phyloP scores from a whole-genome alignment of 2,329 filamentous ascomycete genomes.

The Fusarium setosum region DNA sequence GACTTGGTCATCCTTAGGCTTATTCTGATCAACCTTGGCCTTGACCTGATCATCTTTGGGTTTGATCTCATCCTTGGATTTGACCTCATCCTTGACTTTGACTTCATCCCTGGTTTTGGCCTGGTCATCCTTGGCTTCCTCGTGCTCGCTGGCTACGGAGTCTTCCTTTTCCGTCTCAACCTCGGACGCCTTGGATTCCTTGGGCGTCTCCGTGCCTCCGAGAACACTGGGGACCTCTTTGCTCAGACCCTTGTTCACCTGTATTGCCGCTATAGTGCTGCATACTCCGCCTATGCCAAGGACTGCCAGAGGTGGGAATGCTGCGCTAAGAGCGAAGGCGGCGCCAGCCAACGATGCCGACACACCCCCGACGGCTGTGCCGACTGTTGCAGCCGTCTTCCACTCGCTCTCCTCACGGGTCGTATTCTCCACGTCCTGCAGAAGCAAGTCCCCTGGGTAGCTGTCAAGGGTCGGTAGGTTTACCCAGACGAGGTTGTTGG shows the following conservation, averaged over 20 bases:
- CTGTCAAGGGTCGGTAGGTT: slow-evolving; percentile 21
- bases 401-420: slow-evolving; percentile 24
- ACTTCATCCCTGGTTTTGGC: slow-evolving; percentile 12
- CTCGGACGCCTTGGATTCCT: slow-evolving; percentile 22
- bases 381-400: slow-evolving; percentile 30
- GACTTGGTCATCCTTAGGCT: not conserved
- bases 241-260: slow-evolving; percentile 20
- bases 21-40: slow-evolving; percentile 8
- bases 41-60: slow-evolving; percentile 12
- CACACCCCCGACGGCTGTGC: slow-evolving; percentile 25
- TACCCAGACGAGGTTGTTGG: slow-evolving; percentile 29
- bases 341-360: slow-evolving; percentile 26
- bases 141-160: slow-evolving; percentile 21
- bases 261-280: slow-evolving; percentile 25
- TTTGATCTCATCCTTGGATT: not conserved
- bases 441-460: slow-evolving; percentile 18
- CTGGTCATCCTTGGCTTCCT: slow-evolving; percentile 19
- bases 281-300: slow-evolving; percentile 18
- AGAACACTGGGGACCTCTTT: slow-evolving; percentile 22
- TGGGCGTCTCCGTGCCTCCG: slow-evolving; percentile 23
- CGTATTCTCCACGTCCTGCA: slow-evolving; percentile 25
- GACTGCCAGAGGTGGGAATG: slow-evolving; percentile 28
- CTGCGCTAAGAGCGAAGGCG: slow-evolving; percentile 20
- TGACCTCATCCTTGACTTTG: not conserved
- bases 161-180: slow-evolving; percentile 25